Conservation (phyloP, 352 stramenopile genomes). For the Globisporangium solare region DNA sequence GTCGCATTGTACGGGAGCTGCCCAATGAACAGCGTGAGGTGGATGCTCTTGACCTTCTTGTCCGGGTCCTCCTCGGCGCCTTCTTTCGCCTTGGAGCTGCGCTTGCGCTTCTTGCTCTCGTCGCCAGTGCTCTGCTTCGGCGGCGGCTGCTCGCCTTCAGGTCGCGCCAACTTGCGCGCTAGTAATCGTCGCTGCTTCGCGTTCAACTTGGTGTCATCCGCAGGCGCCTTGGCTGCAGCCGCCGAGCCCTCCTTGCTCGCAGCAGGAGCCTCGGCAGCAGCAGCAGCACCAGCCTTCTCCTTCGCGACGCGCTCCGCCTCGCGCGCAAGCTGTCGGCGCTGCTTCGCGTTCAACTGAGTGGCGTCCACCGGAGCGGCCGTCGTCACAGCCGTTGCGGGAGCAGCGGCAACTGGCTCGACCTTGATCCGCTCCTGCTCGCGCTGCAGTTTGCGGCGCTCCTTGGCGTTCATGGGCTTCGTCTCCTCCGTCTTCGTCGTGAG, state of each 20-base stretch:
- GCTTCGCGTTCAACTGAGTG: slow-evolving; percentile 32
- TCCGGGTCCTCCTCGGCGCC: slow-evolving; percentile 11
- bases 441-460: slow-evolving; percentile 70
- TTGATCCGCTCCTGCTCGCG: slow-evolving; percentile 43
- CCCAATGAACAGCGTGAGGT: slow-evolving; percentile 82
- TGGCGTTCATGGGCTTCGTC: slow-evolving; percentile 55
- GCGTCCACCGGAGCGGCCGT: neutral
- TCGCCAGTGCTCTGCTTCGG: slow-evolving; percentile 20
- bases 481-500: neutral
- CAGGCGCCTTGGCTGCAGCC: neutral
- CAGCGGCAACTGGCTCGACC: neutral
- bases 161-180: slow-evolving; percentile 36
- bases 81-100: slow-evolving; percentile 14
- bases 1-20: slow-evolving; percentile 79
- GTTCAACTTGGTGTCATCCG: slow-evolving; percentile 25
- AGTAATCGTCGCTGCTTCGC: slow-evolving; percentile 53
- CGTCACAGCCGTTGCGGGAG: neutral
- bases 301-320: slow-evolving; percentile 9
- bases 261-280: slow-evolving; percentile 1
- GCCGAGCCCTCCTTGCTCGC: neutral
- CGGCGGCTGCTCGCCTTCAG: slow-evolving; percentile 16
- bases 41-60: slow-evolving; percentile 71
- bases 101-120: slow-evolving; percentile 52
- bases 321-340: slow-evolving; percentile 24
- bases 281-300: neutral